phyloP scores from a whole-genome alignment of 805 yeast genomes.

The Metschnikowia anglica region DNA sequence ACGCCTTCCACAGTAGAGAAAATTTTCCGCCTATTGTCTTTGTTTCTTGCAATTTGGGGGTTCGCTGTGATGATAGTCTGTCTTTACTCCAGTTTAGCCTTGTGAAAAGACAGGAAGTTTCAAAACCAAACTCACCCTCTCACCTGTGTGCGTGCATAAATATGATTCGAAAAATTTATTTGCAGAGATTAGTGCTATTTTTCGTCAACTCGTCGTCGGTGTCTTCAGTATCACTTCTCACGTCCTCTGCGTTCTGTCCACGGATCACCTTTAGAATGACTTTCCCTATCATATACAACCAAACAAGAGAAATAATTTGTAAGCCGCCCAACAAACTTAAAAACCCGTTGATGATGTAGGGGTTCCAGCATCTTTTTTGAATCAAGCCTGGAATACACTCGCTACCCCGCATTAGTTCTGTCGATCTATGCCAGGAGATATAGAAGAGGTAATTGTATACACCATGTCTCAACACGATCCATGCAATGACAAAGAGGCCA shows the following conservation, averaged over 20 bases:
- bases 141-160: neutral
- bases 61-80: constrained; percentile 54
- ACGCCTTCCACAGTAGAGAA: constrained; percentile 29
- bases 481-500: constrained; percentile 59
- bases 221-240: constrained; percentile 79
- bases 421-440: constrained; percentile 51
- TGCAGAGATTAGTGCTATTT: constrained; percentile 4
- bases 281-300: constrained; percentile 73
- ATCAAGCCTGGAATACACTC: constrained; percentile 38
- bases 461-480: constrained; percentile 75
- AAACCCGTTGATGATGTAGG: constrained; percentile 46
- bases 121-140: no score
- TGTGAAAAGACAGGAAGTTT: constrained; percentile 2
- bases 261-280: constrained; percentile 68
- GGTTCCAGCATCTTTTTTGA: constrained; percentile 52
- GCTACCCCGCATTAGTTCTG: constrained; percentile 43
- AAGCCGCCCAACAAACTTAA: constrained; percentile 58
- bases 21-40: constrained; percentile 39
- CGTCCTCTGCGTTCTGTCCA: constrained; percentile 82
- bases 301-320: constrained; percentile 62
- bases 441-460: constrained; percentile 65
- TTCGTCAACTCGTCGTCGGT: constrained; percentile 31
- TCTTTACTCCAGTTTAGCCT: constrained; percentile 22
- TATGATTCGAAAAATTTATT: constrained; percentile 3
- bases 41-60: constrained; percentile 53